Conservation (phyloP, 2,329 filamentous ascomycete species). For the Xylaria sp. region DNA sequence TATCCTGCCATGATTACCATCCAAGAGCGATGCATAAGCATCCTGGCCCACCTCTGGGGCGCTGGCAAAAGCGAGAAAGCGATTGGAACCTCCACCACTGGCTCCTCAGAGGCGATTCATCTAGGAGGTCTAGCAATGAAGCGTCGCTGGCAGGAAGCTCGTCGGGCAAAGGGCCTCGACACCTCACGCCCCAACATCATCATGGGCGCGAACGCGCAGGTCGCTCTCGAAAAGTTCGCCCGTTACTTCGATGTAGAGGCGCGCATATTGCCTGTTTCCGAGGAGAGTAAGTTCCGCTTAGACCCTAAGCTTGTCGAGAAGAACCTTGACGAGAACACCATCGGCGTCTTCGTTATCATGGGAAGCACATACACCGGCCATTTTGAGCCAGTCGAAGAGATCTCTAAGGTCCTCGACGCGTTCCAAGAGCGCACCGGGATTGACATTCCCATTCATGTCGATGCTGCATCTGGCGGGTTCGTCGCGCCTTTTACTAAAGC, state of each 20-base stretch:
- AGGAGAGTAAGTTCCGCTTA: slow-evolving; percentile 64
- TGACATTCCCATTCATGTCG: slow-evolving; percentile 72
- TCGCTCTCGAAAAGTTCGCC: slow-evolving; percentile 75
- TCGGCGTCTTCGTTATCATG: slow-evolving; percentile 75
- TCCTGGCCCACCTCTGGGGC: slow-evolving; percentile 71
- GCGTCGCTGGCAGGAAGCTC: slow-evolving; percentile 72
- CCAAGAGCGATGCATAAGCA: slow-evolving; percentile 71
- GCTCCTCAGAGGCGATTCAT: slow-evolving; percentile 59
- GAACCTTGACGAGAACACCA: slow-evolving; percentile 77
- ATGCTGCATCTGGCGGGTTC: slow-evolving; percentile 66
- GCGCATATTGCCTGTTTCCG: slow-evolving; percentile 66
- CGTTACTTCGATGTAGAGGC: slow-evolving; percentile 77
- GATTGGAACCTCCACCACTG: slow-evolving; percentile 72
- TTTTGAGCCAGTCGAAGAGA: slow-evolving; percentile 73
- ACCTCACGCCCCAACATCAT: slow-evolving; percentile 71
- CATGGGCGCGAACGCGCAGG: slow-evolving; percentile 76
- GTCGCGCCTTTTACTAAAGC: slow-evolving; percentile 66
- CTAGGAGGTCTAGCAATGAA: slow-evolving; percentile 76
- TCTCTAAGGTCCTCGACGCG: slow-evolving; percentile 68
- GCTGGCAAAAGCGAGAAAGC: slow-evolving; percentile 66
- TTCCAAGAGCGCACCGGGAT: slow-evolving; percentile 65
- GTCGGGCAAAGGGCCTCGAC: slow-evolving; percentile 63
- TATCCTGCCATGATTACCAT: slow-evolving; percentile 64
- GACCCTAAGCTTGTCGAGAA: slow-evolving; percentile 68
- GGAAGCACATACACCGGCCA: slow-evolving; percentile 77